Evolutionary conservation across 1,284 basidiomycete species (phyloP), one percentile per base, ranked within the genome.

Genomic region (Calocybe gambosa): DNA sequence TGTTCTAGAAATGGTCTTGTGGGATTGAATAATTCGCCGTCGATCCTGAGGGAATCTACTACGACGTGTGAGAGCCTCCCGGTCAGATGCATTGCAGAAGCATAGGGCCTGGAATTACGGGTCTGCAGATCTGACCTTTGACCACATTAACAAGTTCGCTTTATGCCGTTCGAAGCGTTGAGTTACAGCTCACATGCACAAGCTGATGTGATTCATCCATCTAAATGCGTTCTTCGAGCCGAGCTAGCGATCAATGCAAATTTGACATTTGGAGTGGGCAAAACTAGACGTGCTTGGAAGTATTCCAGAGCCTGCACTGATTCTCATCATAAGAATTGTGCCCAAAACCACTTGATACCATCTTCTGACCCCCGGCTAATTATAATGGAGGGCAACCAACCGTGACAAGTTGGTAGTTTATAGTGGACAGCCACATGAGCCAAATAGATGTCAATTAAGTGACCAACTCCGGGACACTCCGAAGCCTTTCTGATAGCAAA

Each of bases 391-490:
- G n/a, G n/a, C n/a, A n/a, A n/a, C n/a, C n/a, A n/a, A n/a, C n/a
- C n/a, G n/a, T n/a, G n/a, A n/a, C n/a, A n/a, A n/a, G n/a, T n/a
- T n/a, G n/a, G n/a, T n/a, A n/a, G n/a, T n/a, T n/a, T n/a, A n/a
- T n/a, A n/a, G n/a, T n/a, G n/a, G n/a, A n/a, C n/a, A 42, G 45
- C 43, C 51, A 53, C 45, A 35, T 21, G 42, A 37, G 29, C 25
- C 43, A 55, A 55, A 47, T 9, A 19, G 8, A 21, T 37, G 33
- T 36, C 50, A 57, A 54, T 39, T 35, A 39, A 21, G 12, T 31
- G 29, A 13, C 15, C 19, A 34, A 52, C 53, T 53, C 65, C 64
- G 64, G 65, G 58, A 55, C 58, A 55, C 50, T 54, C 62, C 66
- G 62, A 63, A 56, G 58, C 43, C 54, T 50, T 53, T 56, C 54